These are phyloP conservation scores for Xylaria sp. DNA, from an alignment of 2,329 filamentous ascomycete species.

Conservation along the genomic window DNA sequence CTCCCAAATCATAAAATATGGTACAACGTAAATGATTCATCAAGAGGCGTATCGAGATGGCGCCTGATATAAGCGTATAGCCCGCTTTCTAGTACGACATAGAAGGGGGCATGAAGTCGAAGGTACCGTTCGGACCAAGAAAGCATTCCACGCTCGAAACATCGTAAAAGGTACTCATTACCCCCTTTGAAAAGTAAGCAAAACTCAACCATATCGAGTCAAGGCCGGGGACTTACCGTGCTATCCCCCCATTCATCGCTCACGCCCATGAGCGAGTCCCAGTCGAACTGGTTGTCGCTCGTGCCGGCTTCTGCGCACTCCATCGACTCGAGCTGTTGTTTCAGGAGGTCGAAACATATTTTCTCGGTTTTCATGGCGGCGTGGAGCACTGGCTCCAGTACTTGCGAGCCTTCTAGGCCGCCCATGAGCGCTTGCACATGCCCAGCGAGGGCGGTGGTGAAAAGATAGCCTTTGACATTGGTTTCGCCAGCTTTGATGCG, in stretches of 20 bases:
- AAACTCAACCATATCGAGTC: neutral
- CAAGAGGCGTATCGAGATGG: neutral
- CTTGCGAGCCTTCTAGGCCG: constrained; percentile 44
- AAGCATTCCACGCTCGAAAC: constrained; percentile 35
- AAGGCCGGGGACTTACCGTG: constrained; percentile 20
- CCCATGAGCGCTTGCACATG: constrained; percentile 51
- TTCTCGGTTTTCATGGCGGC: constrained; percentile 46
- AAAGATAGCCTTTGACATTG: constrained; percentile 59
- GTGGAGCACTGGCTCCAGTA: constrained; percentile 43
- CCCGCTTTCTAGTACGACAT: neutral
- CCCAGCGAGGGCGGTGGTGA: constrained; percentile 46
- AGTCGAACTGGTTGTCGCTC: constrained; percentile 29
- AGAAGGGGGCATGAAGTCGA: constrained; percentile 14
- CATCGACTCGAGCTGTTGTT: constrained; percentile 33
- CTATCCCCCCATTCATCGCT: constrained; percentile 47
- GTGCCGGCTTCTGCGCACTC: constrained; percentile 32
- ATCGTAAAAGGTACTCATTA: constrained; percentile 33
- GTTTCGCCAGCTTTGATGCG: constrained; percentile 57
- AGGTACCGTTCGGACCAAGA: constrained; percentile 13
- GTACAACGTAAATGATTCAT: neutral
- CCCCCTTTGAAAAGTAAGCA: neutral
- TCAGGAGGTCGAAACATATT: constrained; percentile 44
- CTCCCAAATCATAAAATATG: neutral
- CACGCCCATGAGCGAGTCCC: constrained; percentile 35
- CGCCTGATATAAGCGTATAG: neutral